phyloP scores from a whole-genome alignment of 2,329 filamentous ascomycete genomes.

The Fusarium sp. region DNA sequence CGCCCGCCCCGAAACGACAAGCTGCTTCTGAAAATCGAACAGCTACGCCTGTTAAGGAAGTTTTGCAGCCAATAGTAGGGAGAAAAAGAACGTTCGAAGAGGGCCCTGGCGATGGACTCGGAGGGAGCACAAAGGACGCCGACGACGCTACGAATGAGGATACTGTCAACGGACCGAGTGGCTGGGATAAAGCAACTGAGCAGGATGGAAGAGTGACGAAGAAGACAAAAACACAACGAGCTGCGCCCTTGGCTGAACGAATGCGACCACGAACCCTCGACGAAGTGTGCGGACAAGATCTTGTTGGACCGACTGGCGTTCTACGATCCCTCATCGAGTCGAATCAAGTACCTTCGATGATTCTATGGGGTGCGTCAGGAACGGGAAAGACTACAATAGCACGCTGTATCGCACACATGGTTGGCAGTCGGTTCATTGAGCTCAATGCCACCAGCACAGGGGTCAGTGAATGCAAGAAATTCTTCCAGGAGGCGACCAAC shows the following conservation, averaged over 20 bases:
- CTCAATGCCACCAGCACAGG: conserved; percentile 93
- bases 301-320: conserved; percentile 87
- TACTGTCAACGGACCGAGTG: conserved; percentile 9
- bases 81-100: conserved; percentile 67
- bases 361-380: conserved; percentile 87
- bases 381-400: conserved; percentile 94
- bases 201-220: conserved; percentile 64
- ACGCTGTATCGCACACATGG: conserved; percentile 84
- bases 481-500: conserved; percentile 85
- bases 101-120: conserved; percentile 57
- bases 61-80: conserved; percentile 50
- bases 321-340: conserved; percentile 87
- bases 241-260: conserved; percentile 89
- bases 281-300: conserved; percentile 89
- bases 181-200: conserved; percentile 22
- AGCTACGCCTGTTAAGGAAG: conserved; percentile 52
- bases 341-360: conserved; percentile 91
- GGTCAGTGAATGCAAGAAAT: conserved; percentile 90
- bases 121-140: background rate
- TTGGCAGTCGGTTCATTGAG: conserved; percentile 89
- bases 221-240: conserved; percentile 75
- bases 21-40: conserved; percentile 50
- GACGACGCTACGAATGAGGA: conserved; percentile 21
- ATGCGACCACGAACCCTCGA: conserved; percentile 89
- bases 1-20: conserved; percentile 68